Evolutionary conservation across 139 green algal genomes (phyloP).

Genomic region (Edaphochlamys debaryana): DNA sequence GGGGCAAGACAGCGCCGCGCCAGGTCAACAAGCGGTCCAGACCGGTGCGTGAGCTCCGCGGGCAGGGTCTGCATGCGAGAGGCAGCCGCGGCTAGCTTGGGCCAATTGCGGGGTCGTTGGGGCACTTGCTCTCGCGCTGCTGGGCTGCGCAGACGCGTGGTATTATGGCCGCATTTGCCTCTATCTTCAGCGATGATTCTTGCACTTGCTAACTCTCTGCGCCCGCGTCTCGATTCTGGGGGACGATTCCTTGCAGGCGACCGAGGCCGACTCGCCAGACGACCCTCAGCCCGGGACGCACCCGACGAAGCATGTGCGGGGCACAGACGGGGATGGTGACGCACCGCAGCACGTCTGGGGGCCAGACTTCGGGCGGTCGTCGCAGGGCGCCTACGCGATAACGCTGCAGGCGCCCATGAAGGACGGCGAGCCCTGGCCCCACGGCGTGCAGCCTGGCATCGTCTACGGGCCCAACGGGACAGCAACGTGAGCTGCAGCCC

Average conservation of each 20-base stretch:
- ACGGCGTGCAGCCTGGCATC: neutral
- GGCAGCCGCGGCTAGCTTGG: no score
- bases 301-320: neutral
- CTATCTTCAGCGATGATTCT: no score
- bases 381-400: neutral
- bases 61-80: no score
- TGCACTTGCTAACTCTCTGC: no score
- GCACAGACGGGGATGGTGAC: neutral
- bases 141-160: no score
- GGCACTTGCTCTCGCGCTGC: no score
- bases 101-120: neutral
- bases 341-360: neutral
- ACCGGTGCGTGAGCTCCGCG: constrained; percentile 45
- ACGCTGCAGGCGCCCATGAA: constrained; percentile 7
- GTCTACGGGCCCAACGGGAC: neutral
- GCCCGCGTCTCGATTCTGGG: no score
- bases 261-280: constrained; percentile 4
- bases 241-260: no score
- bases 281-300: neutral
- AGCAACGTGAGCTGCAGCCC: neutral
- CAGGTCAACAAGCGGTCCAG: constrained; percentile 47
- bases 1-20: constrained; percentile 52
- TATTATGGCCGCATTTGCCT: no score
- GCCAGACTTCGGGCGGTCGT: constrained; percentile 9
- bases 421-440: constrained; percentile 19